A percentile compares a stretch with the other conserved stretches of the same genome.
Conservation (phyloP, 1,284 basidiomycete species). For the Sphaerobolus stellatus region DNA sequence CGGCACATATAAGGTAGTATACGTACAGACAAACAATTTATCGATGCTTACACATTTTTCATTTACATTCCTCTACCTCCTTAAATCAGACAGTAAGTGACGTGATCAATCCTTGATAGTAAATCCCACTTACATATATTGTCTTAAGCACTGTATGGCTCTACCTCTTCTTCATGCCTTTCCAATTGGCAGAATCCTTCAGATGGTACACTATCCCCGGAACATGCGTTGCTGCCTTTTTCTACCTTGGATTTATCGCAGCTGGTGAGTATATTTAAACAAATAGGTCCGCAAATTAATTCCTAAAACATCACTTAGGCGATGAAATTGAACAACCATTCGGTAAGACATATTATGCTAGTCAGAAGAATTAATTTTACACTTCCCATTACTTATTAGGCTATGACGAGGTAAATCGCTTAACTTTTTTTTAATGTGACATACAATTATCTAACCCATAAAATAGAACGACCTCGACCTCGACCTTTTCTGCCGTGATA, state of each 20-base stretch:
- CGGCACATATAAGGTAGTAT: constrained; percentile 54
- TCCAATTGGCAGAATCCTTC: constrained; percentile 60
- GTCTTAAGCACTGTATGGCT: constrained; percentile 58
- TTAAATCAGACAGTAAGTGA: constrained; percentile 31
- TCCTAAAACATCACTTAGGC: not conserved
- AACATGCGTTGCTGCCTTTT: constrained; percentile 60
- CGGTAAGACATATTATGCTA: constrained; percentile 37
- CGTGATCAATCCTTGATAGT: not conserved
- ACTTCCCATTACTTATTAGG: constrained; percentile 32
- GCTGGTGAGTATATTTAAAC: constrained; percentile 38
- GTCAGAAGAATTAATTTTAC: not conserved
- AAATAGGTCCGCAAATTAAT: not conserved
- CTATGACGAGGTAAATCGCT: constrained; percentile 50
- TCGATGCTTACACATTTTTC: not conserved
- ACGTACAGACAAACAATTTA: too few species aligned
- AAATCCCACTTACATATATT: not conserved
- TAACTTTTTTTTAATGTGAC: not conserved
- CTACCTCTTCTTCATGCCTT: constrained; percentile 67
- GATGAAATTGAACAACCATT: constrained; percentile 72
- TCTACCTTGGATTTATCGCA: constrained; percentile 64
- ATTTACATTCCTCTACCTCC: not conserved
- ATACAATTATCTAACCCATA: not conserved
- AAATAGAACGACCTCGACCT: constrained; percentile 61
- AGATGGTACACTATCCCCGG: constrained; percentile 60
- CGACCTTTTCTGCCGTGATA: constrained; percentile 56